Evolutionary conservation across 2,329 filamentous ascomycete species (phyloP), one percentile per base, ranked within the genome.

Genomic region (Aurifilum marmelostoma): DNA sequence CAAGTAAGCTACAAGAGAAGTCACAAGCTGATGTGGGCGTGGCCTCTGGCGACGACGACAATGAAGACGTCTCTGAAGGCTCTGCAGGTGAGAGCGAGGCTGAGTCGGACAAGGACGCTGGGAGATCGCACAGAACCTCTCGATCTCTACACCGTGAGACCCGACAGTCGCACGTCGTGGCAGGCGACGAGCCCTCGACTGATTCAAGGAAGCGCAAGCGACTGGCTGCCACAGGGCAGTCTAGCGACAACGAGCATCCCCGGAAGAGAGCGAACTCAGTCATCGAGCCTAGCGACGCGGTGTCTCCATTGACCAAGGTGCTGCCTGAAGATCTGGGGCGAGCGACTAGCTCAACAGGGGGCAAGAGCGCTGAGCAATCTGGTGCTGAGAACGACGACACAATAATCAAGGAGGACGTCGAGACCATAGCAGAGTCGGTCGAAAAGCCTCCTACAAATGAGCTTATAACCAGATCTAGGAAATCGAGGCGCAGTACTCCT

Each of bases 1-100:
- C 92, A 3, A 94, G 91, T 83, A 95, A 94, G 82, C 85, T 94
- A 70, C 88, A 89, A 73, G 88, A 90, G 71, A 78, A 79, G 67
- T 63, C 77, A 50, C 72, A 73, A 65, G 73, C 73, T 66, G 73
- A 77, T 52, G 75, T 78, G 18, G 79, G 79, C 58, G 76, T 79
- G 58, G 79, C 79, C 29, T 72, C 71, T n/a, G 77, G 76, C 65
- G 79, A 80, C 62, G 80, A 79, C 63, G 80, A 81, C 32, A 82
- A 83, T 32, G 79, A 79, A 11, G 80, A 78, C 34, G 74, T 76
- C 41, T 79, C 79, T 27, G 81, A 83, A 75, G 75, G 80, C 74
- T 71, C 73, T 34, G 83, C 81, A 37, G 73, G 76, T 71, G 76
- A 74, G 32, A 82, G 79, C 68, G 79, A 79, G 56, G 78, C 77